Percentiles rank a stretch among this genome's conserved stretches.
phyloP scores from a whole-genome alignment of 140 eudicot genomes.

The Stevia rebaudiana region DNA sequence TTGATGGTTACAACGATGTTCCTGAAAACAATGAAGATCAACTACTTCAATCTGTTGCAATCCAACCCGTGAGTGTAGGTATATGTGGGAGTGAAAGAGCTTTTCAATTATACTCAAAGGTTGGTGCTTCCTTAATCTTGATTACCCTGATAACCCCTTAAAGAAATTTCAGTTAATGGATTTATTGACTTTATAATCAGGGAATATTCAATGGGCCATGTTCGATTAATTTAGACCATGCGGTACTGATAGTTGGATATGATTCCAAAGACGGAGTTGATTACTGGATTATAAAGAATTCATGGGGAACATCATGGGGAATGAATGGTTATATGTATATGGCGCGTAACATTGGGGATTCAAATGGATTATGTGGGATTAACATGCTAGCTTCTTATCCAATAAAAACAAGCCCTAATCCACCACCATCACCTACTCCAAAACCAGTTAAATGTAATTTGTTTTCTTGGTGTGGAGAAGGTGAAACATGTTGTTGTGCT shows the following conservation, averaged over 20 bases:
- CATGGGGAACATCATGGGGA: constrained; percentile 97
- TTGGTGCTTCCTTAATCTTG: constrained; percentile 9
- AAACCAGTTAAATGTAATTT: constrained; percentile 62
- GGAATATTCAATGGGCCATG: constrained; percentile 94
- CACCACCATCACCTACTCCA: constrained; percentile 72
- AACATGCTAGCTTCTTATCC: constrained; percentile 93
- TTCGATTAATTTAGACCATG: constrained; percentile 78
- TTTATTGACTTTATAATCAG: constrained; percentile 31
- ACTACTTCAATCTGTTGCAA: constrained; percentile 68
- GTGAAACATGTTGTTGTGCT: constrained; percentile 89
- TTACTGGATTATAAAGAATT: constrained; percentile 90
- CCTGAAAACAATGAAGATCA: constrained; percentile 57
- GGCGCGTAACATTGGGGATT: constrained; percentile 62
- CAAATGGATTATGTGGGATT: constrained; percentile 77
- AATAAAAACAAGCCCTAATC: constrained; percentile 78
- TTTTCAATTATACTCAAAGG: constrained; percentile 85
- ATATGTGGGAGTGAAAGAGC: constrained; percentile 83
- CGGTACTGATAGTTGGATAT: constrained; percentile 88
- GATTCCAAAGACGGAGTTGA: constrained; percentile 76
- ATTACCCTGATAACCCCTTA: not conserved
- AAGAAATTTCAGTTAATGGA: not conserved
- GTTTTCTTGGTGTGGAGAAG: constrained; percentile 58
- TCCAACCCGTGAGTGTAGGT: constrained; percentile 95
- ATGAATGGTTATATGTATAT: constrained; percentile 76
- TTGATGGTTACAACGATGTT: constrained; percentile 69